These are phyloP conservation scores for Solanum hybrid DNA, from an alignment of 305 asterid species.

Conservation along the genomic window DNA sequence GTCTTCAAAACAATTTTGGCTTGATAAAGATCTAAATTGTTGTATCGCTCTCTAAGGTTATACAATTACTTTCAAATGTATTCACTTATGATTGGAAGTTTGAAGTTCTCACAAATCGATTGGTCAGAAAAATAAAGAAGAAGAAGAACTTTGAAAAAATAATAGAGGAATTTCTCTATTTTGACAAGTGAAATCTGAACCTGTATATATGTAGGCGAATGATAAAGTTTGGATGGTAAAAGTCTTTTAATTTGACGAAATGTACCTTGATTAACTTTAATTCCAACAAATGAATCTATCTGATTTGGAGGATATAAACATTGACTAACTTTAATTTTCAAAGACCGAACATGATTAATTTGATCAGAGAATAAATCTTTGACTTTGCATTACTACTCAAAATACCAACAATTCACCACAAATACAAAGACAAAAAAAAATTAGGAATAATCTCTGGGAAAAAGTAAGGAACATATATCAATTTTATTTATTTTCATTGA, in stretches of 20 bases:
- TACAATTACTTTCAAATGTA: not conserved
- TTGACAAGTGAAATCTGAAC: not conserved
- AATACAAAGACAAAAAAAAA: too few species aligned
- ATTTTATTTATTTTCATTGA: too few species aligned
- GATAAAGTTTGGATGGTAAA: not conserved
- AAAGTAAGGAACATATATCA: not conserved
- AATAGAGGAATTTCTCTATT: not conserved
- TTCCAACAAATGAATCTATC: fast-evolving
- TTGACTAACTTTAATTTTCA: not conserved
- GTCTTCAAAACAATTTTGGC: not conserved
- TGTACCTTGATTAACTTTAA: not conserved
- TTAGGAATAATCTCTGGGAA: not conserved
- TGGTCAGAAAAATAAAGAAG: not conserved
- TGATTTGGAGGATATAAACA: not conserved
- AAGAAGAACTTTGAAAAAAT: not conserved
- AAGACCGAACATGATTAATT: not conserved
- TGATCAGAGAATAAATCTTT: not conserved
- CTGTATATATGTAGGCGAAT: not conserved
- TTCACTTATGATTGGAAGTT: fast-evolving
- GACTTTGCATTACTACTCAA: not conserved
- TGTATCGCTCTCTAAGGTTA: not conserved
- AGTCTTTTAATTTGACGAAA: not conserved
- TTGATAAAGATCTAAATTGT: not conserved
- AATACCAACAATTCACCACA: too few species aligned
- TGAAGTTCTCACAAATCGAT: not conserved